Evolutionary conservation across 768 basidiomycete species (phyloP), one percentile per base, ranked within the genome.

Genomic region (Boletus sp.): DNA sequence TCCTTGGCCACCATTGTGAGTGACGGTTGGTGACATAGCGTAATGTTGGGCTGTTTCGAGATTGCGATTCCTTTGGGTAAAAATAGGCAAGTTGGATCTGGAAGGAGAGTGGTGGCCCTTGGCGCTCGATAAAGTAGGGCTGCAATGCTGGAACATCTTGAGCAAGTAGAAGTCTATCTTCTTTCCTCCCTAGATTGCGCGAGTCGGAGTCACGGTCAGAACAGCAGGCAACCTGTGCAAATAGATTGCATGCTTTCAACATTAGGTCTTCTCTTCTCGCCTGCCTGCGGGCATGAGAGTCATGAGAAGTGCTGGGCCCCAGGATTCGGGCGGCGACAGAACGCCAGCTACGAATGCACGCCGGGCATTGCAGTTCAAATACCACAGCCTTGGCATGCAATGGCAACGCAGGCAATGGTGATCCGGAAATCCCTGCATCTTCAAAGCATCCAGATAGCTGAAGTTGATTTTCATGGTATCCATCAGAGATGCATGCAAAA

Each of bases 381-480:
- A 78, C 61, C 2, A 69, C 61, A 0, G 61, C 57, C 47, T 71
- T 62, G 0, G 64, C 62, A 7, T 57, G 38, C 11, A 59, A 9
- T 5, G 11, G 15, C 15, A 71, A n/a, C 77, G 54, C 1, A 73
- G 79, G 76, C 74, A 77, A 53, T 76, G 79, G 44, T 74, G 67
- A 7, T 73, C 58, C 2, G 19, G 15, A 42, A 14, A 9, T 15
- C 5, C 10, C 14, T 5, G n/a, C 15, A 2, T 9, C 9, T 15
- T 6, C 15, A 6, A 5, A 15, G 15, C 13, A 23, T 5, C 11
- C 23, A 15, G 23, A 23, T 41, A 23, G 14, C 7, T 3, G 14
- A 21, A 15, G 23, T 14, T 7, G 3, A 14, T 7, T 5, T 15
- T 9, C 23, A 23, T 15, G 41, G 25, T 25, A 25, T 42, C 15